Evolutionary conservation across 1,284 basidiomycete genomes (phyloP).

Genomic region (Trametes sp.): DNA sequence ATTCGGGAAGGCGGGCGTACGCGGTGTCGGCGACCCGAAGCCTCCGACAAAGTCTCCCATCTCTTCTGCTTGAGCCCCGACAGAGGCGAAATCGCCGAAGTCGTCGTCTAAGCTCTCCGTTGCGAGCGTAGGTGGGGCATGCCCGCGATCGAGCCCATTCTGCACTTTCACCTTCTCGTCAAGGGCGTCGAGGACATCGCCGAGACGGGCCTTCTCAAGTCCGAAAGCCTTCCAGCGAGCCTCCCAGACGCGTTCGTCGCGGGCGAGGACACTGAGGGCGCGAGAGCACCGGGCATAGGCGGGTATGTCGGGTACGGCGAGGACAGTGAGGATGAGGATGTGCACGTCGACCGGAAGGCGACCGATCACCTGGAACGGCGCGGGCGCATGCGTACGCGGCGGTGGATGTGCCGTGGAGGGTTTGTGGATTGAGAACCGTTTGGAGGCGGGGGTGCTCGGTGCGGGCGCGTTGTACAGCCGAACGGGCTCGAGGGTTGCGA

Average conservation of each 20-base stretch:
- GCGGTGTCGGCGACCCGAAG: slow-evolving; percentile 34
- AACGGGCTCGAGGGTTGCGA: slow-evolving; percentile 77
- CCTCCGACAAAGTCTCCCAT: slow-evolving; percentile 66
- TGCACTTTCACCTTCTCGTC: slow-evolving; percentile 53
- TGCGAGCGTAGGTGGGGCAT: slow-evolving; percentile 62
- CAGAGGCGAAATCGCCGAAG: slow-evolving; percentile 87
- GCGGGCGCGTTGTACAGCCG: slow-evolving; percentile 61
- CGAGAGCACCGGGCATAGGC: slow-evolving; percentile 74
- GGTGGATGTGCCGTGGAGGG: slow-evolving; percentile 3
- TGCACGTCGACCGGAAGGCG: slow-evolving; percentile 82
- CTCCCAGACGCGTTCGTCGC: slow-evolving; percentile 82
- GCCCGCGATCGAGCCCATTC: slow-evolving; percentile 45
- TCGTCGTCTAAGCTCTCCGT: slow-evolving; percentile 76
- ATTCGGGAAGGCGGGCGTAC: slow-evolving; percentile 21
- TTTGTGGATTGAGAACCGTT: slow-evolving; percentile 30
- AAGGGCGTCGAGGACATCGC: slow-evolving; percentile 65
- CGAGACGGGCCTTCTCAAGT: slow-evolving; percentile 54
- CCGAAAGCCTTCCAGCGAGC: slow-evolving; percentile 69
- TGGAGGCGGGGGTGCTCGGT: slow-evolving; percentile 34
- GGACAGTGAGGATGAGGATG: slow-evolving; percentile 71
- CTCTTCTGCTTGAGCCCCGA: slow-evolving; percentile 52
- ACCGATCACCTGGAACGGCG: slow-evolving; percentile 64
- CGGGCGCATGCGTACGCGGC: slow-evolving; percentile 39
- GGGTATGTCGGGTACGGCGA: slow-evolving; percentile 83
- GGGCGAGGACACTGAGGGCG: slow-evolving; percentile 68